phyloP scores from a whole-genome alignment of 805 yeast genomes.

The Sungouiozyma intestinalis region DNA sequence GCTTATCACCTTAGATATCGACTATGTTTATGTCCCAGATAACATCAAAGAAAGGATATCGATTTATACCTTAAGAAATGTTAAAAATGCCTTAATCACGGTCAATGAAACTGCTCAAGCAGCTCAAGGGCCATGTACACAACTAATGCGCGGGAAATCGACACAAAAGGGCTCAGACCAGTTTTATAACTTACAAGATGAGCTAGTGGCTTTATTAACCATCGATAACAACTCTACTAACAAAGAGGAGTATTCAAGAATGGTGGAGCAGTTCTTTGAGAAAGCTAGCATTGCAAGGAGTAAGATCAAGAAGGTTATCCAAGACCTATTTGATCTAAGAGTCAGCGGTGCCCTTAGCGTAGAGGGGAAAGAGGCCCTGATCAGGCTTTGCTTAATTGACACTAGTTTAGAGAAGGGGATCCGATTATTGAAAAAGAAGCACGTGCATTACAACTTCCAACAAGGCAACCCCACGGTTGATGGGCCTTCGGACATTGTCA shows the following conservation, averaged over 20 bases:
- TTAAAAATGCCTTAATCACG: conserved; percentile 44
- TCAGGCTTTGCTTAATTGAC: conserved; percentile 62
- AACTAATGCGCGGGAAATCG: background rate
- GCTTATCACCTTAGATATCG: conserved; percentile 58
- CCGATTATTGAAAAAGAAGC: conserved; percentile 25
- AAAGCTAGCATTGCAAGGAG: conserved; percentile 31
- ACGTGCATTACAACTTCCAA: conserved; percentile 1
- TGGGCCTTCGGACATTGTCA: background rate
- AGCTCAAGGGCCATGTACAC: background rate
- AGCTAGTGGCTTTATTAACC: conserved; percentile 32
- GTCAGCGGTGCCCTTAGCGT: conserved; percentile 43
- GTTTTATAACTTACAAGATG: conserved; percentile 49
- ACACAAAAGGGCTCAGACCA: conserved; percentile 29
- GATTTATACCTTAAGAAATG: conserved; percentile 68
- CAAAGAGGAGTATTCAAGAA: conserved; percentile 18
- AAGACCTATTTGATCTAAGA: conserved; percentile 50
- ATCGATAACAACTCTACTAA: conserved; percentile 20
- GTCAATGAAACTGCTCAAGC: conserved; percentile 6
- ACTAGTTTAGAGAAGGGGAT: conserved; percentile 54
- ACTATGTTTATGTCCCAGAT: conserved; percentile 45
- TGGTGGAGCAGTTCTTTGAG: conserved; percentile 28
- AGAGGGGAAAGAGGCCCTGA: conserved; percentile 71
- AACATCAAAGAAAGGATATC: conserved; percentile 58
- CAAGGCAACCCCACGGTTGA: background rate
- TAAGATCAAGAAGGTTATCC: conserved; percentile 38